Evolutionary conservation across 345 rosid genomes (phyloP).

Genomic region (Eucalyptus cloeziana): DNA sequence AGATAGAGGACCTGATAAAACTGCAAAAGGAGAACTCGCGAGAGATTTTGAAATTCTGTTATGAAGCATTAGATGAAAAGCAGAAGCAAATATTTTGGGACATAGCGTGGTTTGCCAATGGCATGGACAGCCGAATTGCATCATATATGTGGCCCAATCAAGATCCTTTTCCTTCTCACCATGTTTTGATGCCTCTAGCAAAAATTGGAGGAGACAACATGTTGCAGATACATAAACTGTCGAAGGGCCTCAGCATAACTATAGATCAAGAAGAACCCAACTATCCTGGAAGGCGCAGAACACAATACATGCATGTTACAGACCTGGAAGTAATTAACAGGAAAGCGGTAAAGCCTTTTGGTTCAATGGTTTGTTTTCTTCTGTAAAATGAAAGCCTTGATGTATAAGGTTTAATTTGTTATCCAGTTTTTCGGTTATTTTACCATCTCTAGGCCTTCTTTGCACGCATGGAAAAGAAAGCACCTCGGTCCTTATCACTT

Average conservation of each 20-base stretch:
- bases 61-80: not conserved
- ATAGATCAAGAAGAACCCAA: too few species aligned
- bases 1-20: not conserved
- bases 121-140: not conserved
- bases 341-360: too few species aligned
- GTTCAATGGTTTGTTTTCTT: too few species aligned
- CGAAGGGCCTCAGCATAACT: too few species aligned
- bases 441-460: too few species aligned
- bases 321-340: too few species aligned
- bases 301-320: rapidly evolving
- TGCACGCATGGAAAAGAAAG: rapidly evolving
- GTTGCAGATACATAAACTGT: rapidly evolving
- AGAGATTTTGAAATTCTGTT: not conserved
- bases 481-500: rapidly evolving
- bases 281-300: rapidly evolving
- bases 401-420: too few species aligned
- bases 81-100: not conserved
- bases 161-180: not conserved
- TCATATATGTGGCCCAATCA: not conserved
- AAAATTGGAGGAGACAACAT: not conserved
- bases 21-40: rapidly evolving
- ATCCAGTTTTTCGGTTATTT: rapidly evolving
- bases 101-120: not conserved
- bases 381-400: too few species aligned
- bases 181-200: not conserved